A percentile compares a stretch with the other conserved stretches of the same genome.
These are phyloP conservation scores for Hericium coralloides DNA, from an alignment of 768 basidiomycete genomes.

Conservation along the genomic window DNA sequence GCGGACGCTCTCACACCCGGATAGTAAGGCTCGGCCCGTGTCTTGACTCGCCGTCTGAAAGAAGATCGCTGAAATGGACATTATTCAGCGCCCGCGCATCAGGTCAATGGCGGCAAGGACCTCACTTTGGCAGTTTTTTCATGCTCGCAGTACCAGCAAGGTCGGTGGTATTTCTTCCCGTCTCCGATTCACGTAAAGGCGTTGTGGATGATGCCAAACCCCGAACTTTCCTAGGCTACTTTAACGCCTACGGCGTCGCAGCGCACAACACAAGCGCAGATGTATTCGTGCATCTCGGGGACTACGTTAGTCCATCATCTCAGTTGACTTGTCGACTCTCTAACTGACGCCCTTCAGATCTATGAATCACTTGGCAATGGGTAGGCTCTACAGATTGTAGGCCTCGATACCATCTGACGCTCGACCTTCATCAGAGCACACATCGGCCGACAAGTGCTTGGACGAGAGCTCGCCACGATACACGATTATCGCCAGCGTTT, in stretches of 20 bases:
- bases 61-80: neutral
- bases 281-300: conserved; percentile 49
- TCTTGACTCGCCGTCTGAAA: neutral
- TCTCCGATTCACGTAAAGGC: neutral
- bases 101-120: conserved; percentile 44
- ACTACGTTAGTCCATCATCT: conserved; percentile 34
- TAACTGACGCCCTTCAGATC: conserved; percentile 24
- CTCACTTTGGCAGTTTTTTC: conserved; percentile 50
- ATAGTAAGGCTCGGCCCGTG: conserved; percentile 28
- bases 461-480: conserved; percentile 48
- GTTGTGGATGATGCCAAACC: neutral
- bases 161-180: conserved; percentile 16
- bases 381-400: conserved; percentile 2
- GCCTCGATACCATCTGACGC: neutral
- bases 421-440: conserved; percentile 23
- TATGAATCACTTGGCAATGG: conserved; percentile 36
- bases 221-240: conserved; percentile 31
- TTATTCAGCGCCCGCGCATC: conserved; percentile 32
- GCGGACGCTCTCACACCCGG: conserved; percentile 37
- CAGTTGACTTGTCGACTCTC: neutral
- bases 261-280: conserved; percentile 44
- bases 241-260: conserved; percentile 52
- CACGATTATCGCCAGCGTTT: conserved; percentile 45
- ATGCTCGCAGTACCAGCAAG: conserved; percentile 45
- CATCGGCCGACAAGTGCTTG: conserved; percentile 41